These are phyloP conservation scores for Saccharomyces mikatae DNA, from an alignment of 805 yeast species.

Conservation along the genomic window DNA sequence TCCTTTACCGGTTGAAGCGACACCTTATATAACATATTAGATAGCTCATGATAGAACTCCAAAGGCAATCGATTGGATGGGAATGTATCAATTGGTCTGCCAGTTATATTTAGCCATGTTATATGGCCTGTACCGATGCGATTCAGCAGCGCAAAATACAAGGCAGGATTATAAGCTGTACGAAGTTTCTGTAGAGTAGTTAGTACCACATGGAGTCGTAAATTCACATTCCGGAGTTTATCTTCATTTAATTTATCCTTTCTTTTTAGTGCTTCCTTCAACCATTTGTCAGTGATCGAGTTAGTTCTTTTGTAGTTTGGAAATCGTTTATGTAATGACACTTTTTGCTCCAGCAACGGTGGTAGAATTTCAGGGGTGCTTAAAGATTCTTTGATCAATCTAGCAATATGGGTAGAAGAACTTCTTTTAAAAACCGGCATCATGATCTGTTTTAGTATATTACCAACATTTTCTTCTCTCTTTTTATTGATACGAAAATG, in stretches of 20 bases:
- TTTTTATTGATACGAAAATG: neutral
- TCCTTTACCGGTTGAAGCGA: slow-evolving; percentile 4
- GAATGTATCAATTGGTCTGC: slow-evolving; percentile 2
- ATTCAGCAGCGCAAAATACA: slow-evolving; percentile 19
- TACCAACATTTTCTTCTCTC: neutral
- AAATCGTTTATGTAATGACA: neutral
- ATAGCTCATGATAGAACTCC: slow-evolving; percentile 22
- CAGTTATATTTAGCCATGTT: slow-evolving; percentile 17
- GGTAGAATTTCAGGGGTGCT: neutral
- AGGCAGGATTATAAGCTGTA: slow-evolving; percentile 7
- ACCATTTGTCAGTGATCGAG: slow-evolving; percentile 16
- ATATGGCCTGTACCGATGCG: slow-evolving; percentile 15
- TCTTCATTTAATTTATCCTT: neutral
- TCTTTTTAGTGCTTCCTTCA: slow-evolving; percentile 11
- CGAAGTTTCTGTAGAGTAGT: slow-evolving; percentile 20
- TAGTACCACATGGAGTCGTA: slow-evolving; percentile 13
- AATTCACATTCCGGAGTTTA: neutral
- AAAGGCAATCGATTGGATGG: slow-evolving; percentile 10
- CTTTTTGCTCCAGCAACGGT: neutral
- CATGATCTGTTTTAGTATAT: neutral
- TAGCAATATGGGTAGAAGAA: neutral
- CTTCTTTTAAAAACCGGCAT: neutral
- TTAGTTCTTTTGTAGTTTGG: neutral
- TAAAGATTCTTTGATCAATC: neutral
- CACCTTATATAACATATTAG: slow-evolving; percentile 18